Base-by-base conservation (phyloP, 306 rosid genomes). In the Crotalaria pallida region DNA sequence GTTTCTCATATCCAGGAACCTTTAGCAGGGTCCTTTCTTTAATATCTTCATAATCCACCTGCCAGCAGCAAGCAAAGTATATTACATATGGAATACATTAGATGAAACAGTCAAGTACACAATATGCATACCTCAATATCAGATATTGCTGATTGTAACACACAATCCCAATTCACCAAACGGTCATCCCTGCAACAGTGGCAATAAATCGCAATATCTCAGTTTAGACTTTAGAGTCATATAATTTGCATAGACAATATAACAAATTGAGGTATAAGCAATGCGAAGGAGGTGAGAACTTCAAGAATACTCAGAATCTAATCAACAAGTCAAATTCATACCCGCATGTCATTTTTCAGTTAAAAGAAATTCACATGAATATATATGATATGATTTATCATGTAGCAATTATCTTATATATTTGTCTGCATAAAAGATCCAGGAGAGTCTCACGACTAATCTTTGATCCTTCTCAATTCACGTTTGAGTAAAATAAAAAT, bases 91-190 rank as follows among this genome's bases (percentile, higher is more conserved):
- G n/a, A 44, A 71, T 33, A 52, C 36, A 33, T 65, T 49, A 36
- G 18, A 58, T 38, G 33, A 44, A 57, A 63, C n/a, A 72, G 48
- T 53, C 22, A 40, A 49, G 26, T n/a, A 41, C 17, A 50, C 10
- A 10, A 17, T 50, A 18, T 22, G 57, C 82, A 57, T 77, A 85
- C 99, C 97, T 94, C 97, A 45, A 94, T 88, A 72, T 94, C 99
- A 78, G 99, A 94, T 81, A 91, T 82, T 59, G 97, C 99, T 4
- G 99, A 91, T 49, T 90, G 87, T 76, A 94, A 79, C 36, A 87
- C 85, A 80, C 96, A 89, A 81, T 91, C 97, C 97, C 97, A 94
- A 73, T 94, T 94, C 45, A 94, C 97, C 43, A 91, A 83, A 36
- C 99, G 99, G 49, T 84, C 62, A 81, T 89, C 99, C 86, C 97